phyloP scores from a whole-genome alignment of 805 yeast genomes.

The Wickerhamomyces strasburgensis region DNA sequence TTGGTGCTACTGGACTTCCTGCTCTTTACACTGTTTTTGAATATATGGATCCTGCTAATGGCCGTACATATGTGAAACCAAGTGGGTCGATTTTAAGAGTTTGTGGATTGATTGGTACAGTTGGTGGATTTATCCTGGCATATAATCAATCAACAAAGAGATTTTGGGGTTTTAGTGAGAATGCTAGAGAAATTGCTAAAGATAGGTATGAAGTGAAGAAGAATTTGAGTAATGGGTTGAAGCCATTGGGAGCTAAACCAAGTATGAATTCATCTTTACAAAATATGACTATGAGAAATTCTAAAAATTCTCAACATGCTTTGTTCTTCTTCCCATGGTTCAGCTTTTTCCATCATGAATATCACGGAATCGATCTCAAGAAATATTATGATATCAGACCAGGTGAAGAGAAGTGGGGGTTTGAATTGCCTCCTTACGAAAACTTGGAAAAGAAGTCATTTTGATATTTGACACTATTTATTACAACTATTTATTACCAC shows the following conservation, averaged over 20 bases:
- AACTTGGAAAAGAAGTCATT: slow-evolving; percentile 16
- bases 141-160: slow-evolving; percentile 64
- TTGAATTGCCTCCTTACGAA: slow-evolving; percentile 20
- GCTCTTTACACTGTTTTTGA: slow-evolving; percentile 39
- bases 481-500: background rate
- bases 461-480: slow-evolving; percentile 3
- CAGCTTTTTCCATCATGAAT: slow-evolving; percentile 74
- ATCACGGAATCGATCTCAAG: slow-evolving; percentile 70
- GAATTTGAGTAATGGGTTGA: slow-evolving; percentile 56
- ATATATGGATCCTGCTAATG: slow-evolving; percentile 42
- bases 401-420: slow-evolving; percentile 24
- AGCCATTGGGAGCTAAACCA: slow-evolving; percentile 60
- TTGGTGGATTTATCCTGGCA: slow-evolving; percentile 71
- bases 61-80: slow-evolving; percentile 43
- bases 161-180: slow-evolving; percentile 76
- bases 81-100: slow-evolving; percentile 54
- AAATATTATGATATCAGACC: slow-evolving; percentile 33
- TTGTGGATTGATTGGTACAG: slow-evolving; percentile 55
- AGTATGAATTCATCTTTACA: slow-evolving; percentile 64
- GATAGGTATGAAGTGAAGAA: slow-evolving; percentile 73
- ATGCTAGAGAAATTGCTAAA: slow-evolving; percentile 59
- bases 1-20: slow-evolving; percentile 47
- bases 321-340: slow-evolving; percentile 73
- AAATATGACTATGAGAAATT: slow-evolving; percentile 71
- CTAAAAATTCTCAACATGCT: slow-evolving; percentile 60